Conservation (phyloP, 73 alveolate species). For the Halteria grandinella region DNA sequence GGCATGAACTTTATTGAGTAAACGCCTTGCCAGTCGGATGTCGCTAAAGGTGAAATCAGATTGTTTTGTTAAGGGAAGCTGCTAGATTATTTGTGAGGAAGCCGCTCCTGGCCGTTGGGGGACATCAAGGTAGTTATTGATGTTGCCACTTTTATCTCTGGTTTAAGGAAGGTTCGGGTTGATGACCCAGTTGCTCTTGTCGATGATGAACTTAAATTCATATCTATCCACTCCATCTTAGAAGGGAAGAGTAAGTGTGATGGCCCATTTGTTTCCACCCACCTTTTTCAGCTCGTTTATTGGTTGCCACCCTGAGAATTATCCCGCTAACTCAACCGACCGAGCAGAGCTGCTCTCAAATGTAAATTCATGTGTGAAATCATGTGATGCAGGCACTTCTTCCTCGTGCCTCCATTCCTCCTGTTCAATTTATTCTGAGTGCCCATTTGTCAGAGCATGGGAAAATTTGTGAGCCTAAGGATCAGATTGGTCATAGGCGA, state of each 20-base stretch:
- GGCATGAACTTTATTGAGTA: constrained; percentile 39
- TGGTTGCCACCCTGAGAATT: constrained; percentile 90
- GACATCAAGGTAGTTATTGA: constrained; percentile 57
- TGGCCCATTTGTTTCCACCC: constrained; percentile 50
- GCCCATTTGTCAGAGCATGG: neutral
- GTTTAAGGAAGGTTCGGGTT: constrained; percentile 61
- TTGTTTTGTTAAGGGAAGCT: neutral
- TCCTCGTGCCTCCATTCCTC: constrained; percentile 42
- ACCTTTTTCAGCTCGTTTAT: constrained; percentile 46
- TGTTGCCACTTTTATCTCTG: constrained; percentile 83
- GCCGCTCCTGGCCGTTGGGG: constrained; percentile 18
- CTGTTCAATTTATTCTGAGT: neutral
- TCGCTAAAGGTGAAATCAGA: neutral
- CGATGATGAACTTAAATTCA: constrained; percentile 81
- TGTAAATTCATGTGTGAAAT: constrained; percentile 48
- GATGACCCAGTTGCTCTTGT: constrained; percentile 81
- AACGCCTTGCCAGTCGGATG: constrained; percentile 18
- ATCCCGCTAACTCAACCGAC: constrained; percentile 76
- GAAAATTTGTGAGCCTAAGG: neutral
- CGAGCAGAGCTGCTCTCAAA: constrained; percentile 55
- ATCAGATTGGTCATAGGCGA: neutral
- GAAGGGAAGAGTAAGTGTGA: constrained; percentile 51
- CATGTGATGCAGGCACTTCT: constrained; percentile 22
- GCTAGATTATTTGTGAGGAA: neutral
- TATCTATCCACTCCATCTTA: constrained; percentile 38